Percentiles rank a stretch among this genome's conserved stretches.
These are phyloP conservation scores for Diddensiella santjacobensis DNA, from an alignment of 805 yeast species.

Conservation along the genomic window DNA sequence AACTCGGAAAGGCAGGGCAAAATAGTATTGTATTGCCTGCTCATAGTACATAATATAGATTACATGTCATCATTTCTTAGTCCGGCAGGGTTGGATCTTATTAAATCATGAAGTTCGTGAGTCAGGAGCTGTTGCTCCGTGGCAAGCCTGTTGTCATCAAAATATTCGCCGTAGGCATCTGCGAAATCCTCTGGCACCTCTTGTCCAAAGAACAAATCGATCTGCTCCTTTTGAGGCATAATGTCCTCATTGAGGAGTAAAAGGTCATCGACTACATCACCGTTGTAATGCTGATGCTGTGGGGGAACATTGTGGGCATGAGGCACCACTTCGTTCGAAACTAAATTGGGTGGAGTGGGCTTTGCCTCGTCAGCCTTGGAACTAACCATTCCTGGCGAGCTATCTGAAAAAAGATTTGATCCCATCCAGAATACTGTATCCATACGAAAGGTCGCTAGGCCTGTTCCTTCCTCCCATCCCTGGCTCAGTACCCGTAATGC, in stretches of 20 bases:
- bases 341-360: neutral
- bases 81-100: constrained; percentile 4
- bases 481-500: constrained; percentile 31
- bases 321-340: neutral
- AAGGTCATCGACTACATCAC: constrained; percentile 13
- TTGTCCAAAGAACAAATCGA: constrained; percentile 15
- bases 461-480: constrained; percentile 37
- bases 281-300: neutral
- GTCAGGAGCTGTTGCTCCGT: constrained; percentile 3
- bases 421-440: constrained; percentile 34
- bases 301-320: neutral
- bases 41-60: neutral
- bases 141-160: constrained; percentile 10
- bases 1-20: neutral
- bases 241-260: constrained; percentile 23
- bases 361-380: neutral
- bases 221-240: constrained; percentile 24
- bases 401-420: constrained; percentile 15
- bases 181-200: constrained; percentile 13
- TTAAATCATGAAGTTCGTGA: constrained; percentile 12
- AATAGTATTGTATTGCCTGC: too few species aligned
- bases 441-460: constrained; percentile 33
- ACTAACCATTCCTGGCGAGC: constrained; percentile 1
- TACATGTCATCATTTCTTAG: neutral
- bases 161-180: constrained; percentile 19